These are phyloP conservation scores for Blastobotrys petasosporus DNA, from an alignment of 1,139 yeast species.

Conservation along the genomic window DNA sequence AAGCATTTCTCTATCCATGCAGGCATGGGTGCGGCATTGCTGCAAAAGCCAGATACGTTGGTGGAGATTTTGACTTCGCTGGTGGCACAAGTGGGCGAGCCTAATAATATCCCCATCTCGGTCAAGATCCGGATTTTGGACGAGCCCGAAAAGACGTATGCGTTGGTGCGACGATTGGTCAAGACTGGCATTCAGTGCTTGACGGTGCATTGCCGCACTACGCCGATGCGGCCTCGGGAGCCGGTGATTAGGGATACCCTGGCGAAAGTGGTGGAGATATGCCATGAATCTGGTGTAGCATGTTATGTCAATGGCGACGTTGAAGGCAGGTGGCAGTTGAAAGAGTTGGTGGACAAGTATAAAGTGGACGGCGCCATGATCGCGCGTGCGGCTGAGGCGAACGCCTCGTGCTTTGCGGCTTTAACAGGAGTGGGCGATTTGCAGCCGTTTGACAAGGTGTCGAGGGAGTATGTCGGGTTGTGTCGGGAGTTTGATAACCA, in stretches of 20 bases:
- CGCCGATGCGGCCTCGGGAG: constrained; percentile 85
- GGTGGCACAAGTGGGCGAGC: constrained; percentile 75
- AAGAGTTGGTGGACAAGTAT: constrained; percentile 45
- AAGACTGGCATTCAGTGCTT: constrained; percentile 77
- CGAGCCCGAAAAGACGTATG: constrained; percentile 59
- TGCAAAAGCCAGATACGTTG: constrained; percentile 72
- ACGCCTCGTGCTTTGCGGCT: constrained; percentile 68
- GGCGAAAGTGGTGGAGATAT: constrained; percentile 53
- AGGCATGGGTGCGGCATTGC: constrained; percentile 96
- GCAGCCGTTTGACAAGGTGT: constrained; percentile 49
- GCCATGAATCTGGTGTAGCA: constrained; percentile 58
- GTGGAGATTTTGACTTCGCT: constrained; percentile 60
- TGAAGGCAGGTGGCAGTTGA: constrained; percentile 48
- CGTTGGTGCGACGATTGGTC: constrained; percentile 57
- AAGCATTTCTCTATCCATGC: constrained; percentile 59
- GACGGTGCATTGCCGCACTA: constrained; percentile 87
- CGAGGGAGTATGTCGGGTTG: constrained; percentile 50
- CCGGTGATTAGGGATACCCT: constrained; percentile 62
- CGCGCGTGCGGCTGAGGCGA: constrained; percentile 83
- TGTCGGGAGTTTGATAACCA: constrained; percentile 56
- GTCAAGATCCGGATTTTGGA: constrained; percentile 81
- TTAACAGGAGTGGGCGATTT: no score
- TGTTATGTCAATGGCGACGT: constrained; percentile 81
- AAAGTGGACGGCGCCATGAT: constrained; percentile 82
- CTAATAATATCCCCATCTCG: constrained; percentile 72